Evolutionary conservation across 1,284 basidiomycete genomes (phyloP).

Genomic region (Ganoderma sp.): DNA sequence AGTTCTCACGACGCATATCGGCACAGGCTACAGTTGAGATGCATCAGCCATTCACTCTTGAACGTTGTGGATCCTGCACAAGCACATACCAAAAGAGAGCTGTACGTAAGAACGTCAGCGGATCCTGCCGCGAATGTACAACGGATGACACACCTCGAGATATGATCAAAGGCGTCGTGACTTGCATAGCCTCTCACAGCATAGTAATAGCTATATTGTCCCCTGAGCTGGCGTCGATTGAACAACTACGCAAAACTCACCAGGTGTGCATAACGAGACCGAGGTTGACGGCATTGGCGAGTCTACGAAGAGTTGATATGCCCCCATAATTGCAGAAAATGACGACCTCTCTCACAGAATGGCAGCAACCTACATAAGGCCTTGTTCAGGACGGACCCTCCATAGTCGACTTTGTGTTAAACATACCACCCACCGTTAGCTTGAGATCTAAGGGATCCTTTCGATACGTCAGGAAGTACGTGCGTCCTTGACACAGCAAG

Average conservation of each 20-base stretch:
- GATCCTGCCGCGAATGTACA: too few relatives aligned
- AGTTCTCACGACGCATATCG: neutral
- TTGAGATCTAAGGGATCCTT: constrained; percentile 1
- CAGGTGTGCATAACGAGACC: constrained; percentile 3
- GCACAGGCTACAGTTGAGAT: neutral
- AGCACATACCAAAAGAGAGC: constrained; percentile 1
- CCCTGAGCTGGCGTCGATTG: neutral
- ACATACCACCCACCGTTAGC: neutral
- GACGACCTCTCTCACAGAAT: neutral
- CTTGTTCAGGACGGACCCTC: neutral
- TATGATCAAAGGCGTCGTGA: neutral
- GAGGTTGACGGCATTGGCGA: constrained; percentile 1
- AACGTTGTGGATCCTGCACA: neutral
- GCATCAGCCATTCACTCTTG: neutral
- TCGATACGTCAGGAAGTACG: neutral
- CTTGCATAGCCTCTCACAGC: neutral
- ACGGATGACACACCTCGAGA: neutral
- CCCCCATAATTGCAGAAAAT: neutral
- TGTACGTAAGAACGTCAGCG: neutral
- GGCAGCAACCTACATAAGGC: neutral
- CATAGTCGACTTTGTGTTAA: neutral
- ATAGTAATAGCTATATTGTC: neutral
- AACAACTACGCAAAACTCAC: neutral
- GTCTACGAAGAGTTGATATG: neutral
- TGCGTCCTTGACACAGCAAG: neutral